phyloP scores from a whole-genome alignment of 2,329 filamentous ascomycete species.

The Aulographum hederae region DNA sequence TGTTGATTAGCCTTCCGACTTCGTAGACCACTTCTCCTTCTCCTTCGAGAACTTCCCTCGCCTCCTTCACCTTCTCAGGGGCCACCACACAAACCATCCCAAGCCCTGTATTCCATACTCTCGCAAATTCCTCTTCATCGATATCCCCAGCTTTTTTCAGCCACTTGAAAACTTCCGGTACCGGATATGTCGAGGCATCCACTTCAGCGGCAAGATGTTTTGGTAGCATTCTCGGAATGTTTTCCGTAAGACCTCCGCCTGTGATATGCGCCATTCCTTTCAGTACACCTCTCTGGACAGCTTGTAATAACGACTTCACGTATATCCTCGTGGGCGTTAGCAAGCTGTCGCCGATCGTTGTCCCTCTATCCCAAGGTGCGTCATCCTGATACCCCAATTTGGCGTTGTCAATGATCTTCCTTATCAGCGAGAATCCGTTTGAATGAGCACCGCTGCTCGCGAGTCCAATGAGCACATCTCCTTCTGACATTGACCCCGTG shows the following conservation, averaged over 20 bases:
- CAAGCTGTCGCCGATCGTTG: conserved; percentile 54
- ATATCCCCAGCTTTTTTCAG: conserved; percentile 59
- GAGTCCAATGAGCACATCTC: conserved; percentile 74
- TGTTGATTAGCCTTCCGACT: conserved; percentile 3
- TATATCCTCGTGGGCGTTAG: conserved; percentile 89
- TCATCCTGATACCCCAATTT: conserved; percentile 52
- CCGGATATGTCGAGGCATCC: conserved; percentile 55
- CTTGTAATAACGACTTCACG: conserved; percentile 53
- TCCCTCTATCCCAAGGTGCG: conserved; percentile 55
- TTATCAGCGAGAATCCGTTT: conserved; percentile 93
- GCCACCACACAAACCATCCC: conserved; percentile 84
- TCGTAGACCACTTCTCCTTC: conserved; percentile 4
- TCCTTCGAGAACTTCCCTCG: conserved; percentile 20
- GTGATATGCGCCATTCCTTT: conserved; percentile 97
- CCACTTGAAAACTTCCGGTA: conserved; percentile 74
- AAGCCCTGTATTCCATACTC: conserved; percentile 87
- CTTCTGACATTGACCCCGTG: conserved; percentile 54
- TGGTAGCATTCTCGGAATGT: conserved; percentile 87
- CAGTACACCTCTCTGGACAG: conserved; percentile 42
- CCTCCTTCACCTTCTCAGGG: conserved; percentile 40
- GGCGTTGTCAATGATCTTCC: conserved; percentile 63
- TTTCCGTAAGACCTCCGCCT: conserved; percentile 80
- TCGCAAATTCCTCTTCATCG: conserved; percentile 59
- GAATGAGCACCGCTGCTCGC: conserved; percentile 80
- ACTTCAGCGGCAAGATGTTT: conserved; percentile 60